phyloP scores from a whole-genome alignment of 208 protist species.

The Crithidia fasciculata region DNA sequence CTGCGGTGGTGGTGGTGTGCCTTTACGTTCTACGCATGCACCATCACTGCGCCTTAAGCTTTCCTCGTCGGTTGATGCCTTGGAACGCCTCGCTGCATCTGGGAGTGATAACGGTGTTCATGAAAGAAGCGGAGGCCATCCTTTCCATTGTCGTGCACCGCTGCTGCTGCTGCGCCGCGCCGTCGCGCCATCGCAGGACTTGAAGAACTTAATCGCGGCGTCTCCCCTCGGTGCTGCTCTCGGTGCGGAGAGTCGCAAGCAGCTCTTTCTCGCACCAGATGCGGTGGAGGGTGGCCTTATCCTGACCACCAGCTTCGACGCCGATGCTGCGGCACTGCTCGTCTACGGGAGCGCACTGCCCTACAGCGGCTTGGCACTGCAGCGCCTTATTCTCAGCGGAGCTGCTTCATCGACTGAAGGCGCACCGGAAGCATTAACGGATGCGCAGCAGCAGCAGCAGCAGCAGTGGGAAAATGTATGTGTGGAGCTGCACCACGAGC shows the following conservation, averaged over 20 bases:
- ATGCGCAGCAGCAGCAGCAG: conserved; percentile 1
- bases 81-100: not conserved
- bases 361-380: conserved; percentile 18
- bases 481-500: conserved; percentile 21
- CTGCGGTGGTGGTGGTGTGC: not conserved
- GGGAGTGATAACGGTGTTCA: not conserved
- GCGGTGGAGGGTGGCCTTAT: conserved; percentile 28
- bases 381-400: conserved; percentile 1
- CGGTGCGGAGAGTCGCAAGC: conserved; percentile 62
- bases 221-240: conserved; percentile 60
- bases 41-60: no score
- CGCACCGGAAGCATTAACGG: not conserved
- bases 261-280: conserved; percentile 45
- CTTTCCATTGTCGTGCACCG: conserved; percentile 29
- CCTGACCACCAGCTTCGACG: conserved; percentile 22
- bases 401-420: not conserved
- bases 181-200: conserved; percentile 52
- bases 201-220: conserved; percentile 69
- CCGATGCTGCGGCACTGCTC: conserved; percentile 26
- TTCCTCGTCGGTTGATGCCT: not conserved
- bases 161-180: conserved; percentile 47
- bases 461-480: conserved; percentile 6
- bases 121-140: not conserved
- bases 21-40: no score
- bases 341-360: conserved; percentile 30